Evolutionary conservation across 306 rosid genomes (phyloP).

Genomic region (Mimosa pudica): DNA sequence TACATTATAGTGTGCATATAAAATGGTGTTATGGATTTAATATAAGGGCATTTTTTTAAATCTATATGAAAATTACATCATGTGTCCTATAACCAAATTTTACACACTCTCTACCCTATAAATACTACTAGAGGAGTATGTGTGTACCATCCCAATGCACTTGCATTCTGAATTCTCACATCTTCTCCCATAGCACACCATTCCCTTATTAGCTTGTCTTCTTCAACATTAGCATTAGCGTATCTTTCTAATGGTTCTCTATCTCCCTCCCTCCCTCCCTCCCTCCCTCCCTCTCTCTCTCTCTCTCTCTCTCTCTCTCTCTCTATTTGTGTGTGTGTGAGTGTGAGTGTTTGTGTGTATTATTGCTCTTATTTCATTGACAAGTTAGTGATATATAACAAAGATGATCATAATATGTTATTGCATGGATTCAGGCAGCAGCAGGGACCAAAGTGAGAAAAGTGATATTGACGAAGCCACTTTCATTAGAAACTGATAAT

Average conservation of each 20-base stretch:
- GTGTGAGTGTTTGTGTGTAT: too few relatives aligned
- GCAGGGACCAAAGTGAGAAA: slow-evolving; percentile 10
- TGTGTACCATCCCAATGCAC: not conserved
- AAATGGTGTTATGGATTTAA: too few relatives aligned
- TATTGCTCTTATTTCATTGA: not conserved
- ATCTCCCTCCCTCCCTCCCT: not conserved
- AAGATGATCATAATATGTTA: not conserved
- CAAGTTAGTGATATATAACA: not conserved
- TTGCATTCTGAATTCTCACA: not conserved
- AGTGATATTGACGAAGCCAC: slow-evolving; percentile 61
- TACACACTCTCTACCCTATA: too few relatives aligned
- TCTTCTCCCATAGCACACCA: not conserved
- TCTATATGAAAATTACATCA: too few relatives aligned
- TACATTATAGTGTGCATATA: too few relatives aligned
- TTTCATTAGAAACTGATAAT: slow-evolving; percentile 44
- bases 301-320: too few relatives aligned
- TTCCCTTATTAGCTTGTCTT: not conserved
- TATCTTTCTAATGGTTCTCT: not conserved
- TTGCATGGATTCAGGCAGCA: not conserved
- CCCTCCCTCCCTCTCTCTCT: too few relatives aligned
- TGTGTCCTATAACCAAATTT: too few relatives aligned
- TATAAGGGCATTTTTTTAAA: too few relatives aligned
- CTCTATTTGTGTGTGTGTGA: too few relatives aligned
- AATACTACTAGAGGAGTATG: too few relatives aligned
- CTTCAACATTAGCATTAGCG: not conserved